Evolutionary conservation across 345 rosid species (phyloP), one percentile per base, ranked within the genome.

Genomic region (Populus davidiana): DNA sequence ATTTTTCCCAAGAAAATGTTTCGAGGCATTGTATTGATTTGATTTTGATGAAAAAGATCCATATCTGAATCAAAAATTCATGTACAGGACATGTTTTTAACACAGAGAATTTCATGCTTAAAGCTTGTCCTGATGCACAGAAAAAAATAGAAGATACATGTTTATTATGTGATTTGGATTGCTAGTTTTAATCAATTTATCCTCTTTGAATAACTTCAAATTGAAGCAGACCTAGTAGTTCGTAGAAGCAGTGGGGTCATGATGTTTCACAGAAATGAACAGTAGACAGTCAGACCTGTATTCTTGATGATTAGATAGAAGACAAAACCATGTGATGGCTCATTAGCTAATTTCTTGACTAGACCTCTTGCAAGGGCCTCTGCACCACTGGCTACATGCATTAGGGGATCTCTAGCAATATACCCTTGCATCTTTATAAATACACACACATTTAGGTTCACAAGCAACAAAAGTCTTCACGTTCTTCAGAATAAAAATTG

Each of bases 261-360:
- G 0, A 4, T 36, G 41, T 44, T 23, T 20, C 63, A 5, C 12
- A 41, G 21, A 50, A 50, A 66, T 1, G 31, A 13, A 35, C 20
- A 0, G 13, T 6, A 9, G 5, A 20, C 16, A 67, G 20, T 18
- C 20, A 36, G 41, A 33, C 50, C 72, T n/a, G 21, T 2, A 7
- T 49, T 50, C 27, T 18, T 14, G 50, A 23, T 63, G 18, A 62
- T 44, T 21, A 71, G 25, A 12, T 62, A 6, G 29, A 71, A 71
- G 75, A 35, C 76, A 71, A 16, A n/a, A 78, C 56, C 75, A 75
- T 69, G 78, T 75, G 70, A 67, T 62, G 35, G 71, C 27, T 80
- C 79, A 70, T 64, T 12, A 25, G 67, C 56, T 10, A 8, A 36
- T 77, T 75, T 62, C 67, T 56, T 65, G 8, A 73, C 10, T 12